Percentiles rank a stretch among this genome's conserved stretches.
phyloP scores from a whole-genome alignment of 2,329 filamentous ascomycete genomes.

The Colletotrichum abscissum region DNA sequence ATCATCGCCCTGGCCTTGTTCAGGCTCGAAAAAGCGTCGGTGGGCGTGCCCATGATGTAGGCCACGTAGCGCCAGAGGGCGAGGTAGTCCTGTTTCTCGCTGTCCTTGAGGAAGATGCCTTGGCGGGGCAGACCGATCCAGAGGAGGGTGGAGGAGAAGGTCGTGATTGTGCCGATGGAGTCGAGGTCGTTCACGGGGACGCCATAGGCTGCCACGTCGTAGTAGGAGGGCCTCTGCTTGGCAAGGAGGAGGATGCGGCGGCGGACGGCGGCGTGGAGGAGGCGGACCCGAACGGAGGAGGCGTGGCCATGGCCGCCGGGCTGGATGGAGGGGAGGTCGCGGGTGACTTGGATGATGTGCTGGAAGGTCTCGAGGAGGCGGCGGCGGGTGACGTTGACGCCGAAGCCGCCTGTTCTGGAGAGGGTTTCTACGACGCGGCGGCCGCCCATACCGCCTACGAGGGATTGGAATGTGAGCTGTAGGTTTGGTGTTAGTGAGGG shows the following conservation, averaged over 20 bases:
- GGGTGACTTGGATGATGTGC: constrained; percentile 78
- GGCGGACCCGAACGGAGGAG: constrained; percentile 71
- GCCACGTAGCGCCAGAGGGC: constrained; percentile 82
- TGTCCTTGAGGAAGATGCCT: constrained; percentile 71
- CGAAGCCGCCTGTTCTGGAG: constrained; percentile 79
- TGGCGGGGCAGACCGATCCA: constrained; percentile 78
- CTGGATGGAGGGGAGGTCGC: constrained; percentile 71
- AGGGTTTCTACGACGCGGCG: constrained; percentile 79
- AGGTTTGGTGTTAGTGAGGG: neutral
- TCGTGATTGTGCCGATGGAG: constrained; percentile 76
- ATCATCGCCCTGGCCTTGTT: constrained; percentile 69
- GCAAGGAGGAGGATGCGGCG: constrained; percentile 70
- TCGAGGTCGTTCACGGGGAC: constrained; percentile 82
- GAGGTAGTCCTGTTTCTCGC: constrained; percentile 76
- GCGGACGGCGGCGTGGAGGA: constrained; percentile 74
- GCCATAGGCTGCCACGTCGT: constrained; percentile 66
- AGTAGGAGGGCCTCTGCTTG: constrained; percentile 66
- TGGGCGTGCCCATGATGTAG: constrained; percentile 77
- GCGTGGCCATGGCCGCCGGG: constrained; percentile 74
- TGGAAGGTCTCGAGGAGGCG: constrained; percentile 78
- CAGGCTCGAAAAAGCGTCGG: constrained; percentile 67
- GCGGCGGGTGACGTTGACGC: constrained; percentile 72
- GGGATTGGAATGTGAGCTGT: constrained; percentile 70
- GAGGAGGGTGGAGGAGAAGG: constrained; percentile 76
- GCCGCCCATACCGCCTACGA: constrained; percentile 79